Conservation (phyloP, 495 filamentous ascomycete genomes). For the Penicillium waksmanii region DNA sequence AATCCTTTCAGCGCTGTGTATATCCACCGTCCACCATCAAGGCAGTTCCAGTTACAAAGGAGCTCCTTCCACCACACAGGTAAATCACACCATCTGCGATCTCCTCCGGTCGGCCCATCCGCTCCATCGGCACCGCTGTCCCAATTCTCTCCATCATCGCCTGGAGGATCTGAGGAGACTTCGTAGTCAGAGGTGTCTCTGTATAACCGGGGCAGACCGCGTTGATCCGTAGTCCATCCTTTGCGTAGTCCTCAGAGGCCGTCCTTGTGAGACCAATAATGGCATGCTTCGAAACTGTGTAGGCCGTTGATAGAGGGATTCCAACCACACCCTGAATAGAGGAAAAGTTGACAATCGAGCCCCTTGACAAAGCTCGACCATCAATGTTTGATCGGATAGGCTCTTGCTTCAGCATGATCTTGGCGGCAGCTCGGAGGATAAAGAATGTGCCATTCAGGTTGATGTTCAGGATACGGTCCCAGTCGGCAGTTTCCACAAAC, state of each 20-base stretch:
- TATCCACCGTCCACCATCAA: conserved; percentile 52
- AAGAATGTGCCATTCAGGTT: conserved; percentile 50
- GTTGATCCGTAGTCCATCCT: conserved; percentile 46
- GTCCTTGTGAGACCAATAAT: conserved; percentile 39
- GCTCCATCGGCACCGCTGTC: conserved; percentile 43
- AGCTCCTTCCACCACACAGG: conserved; percentile 40
- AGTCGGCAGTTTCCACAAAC: conserved; percentile 32
- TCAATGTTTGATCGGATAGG: conserved; percentile 35
- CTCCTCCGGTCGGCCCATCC: conserved; percentile 45
- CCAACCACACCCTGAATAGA: conserved; percentile 42
- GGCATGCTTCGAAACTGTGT: conserved; percentile 40
- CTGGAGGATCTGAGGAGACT: conserved; percentile 29
- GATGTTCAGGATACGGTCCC: conserved; percentile 44
- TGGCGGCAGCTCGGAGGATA: conserved; percentile 42
- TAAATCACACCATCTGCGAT: conserved; percentile 51
- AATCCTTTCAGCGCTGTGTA: conserved; percentile 23
- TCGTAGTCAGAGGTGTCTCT: conserved; percentile 43
- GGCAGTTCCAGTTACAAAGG: conserved; percentile 46
- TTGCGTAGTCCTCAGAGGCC: conserved; percentile 50
- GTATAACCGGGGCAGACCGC: conserved; percentile 51
- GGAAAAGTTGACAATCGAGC: conserved; percentile 50
- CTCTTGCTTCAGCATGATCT: conserved; percentile 46
- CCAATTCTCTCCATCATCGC: conserved; percentile 31
- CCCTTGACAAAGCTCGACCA: conserved; percentile 27
- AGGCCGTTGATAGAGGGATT: conserved; percentile 33